Percentiles rank a stretch among this genome's conserved stretches.
Conservation (phyloP, 805 yeast species). For the Priceomyces medius region DNA sequence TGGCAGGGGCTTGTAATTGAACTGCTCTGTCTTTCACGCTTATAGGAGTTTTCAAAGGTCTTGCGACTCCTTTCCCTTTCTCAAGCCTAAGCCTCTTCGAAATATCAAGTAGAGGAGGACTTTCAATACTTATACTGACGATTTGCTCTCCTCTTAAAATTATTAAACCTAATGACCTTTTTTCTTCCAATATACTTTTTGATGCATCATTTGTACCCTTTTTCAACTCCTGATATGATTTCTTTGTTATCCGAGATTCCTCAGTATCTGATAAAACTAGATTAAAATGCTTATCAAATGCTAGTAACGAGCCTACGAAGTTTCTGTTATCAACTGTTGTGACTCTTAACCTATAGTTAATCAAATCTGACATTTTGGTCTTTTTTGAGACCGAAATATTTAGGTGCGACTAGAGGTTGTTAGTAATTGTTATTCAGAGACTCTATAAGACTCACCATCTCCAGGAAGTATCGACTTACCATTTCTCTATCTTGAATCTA, state of each 20-base stretch:
- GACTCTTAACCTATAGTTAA: slow-evolving; percentile 72
- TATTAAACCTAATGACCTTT: slow-evolving; percentile 74
- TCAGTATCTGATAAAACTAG: slow-evolving; percentile 80
- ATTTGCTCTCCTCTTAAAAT: slow-evolving; percentile 88
- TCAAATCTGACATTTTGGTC: slow-evolving; percentile 58
- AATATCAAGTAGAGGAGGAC: slow-evolving; percentile 51
- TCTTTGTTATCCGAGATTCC: slow-evolving; percentile 74
- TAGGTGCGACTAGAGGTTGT: slow-evolving; percentile 4
- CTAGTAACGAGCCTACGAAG: slow-evolving; percentile 74
- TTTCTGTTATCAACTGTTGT: slow-evolving; percentile 75
- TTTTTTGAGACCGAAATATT: slow-evolving; percentile 28
- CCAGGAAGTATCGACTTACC: too few relatives aligned
- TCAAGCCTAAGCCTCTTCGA: slow-evolving; percentile 23
- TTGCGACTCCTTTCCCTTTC: slow-evolving; percentile 27
- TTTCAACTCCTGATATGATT: slow-evolving; percentile 43
- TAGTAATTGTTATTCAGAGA: too few relatives aligned
- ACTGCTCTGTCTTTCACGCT: slow-evolving; percentile 22
- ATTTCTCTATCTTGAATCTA: neutral
- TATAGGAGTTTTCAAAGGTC: slow-evolving; percentile 37
- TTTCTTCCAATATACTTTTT: slow-evolving; percentile 55
- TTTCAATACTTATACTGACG: slow-evolving; percentile 66
- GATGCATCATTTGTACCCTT: slow-evolving; percentile 21
- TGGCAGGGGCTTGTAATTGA: slow-evolving; percentile 22
- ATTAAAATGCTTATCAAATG: slow-evolving; percentile 90
- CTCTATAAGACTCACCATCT: too few relatives aligned